Conservation (phyloP, 1,139 yeast species). For the Suhomyces taliae region DNA sequence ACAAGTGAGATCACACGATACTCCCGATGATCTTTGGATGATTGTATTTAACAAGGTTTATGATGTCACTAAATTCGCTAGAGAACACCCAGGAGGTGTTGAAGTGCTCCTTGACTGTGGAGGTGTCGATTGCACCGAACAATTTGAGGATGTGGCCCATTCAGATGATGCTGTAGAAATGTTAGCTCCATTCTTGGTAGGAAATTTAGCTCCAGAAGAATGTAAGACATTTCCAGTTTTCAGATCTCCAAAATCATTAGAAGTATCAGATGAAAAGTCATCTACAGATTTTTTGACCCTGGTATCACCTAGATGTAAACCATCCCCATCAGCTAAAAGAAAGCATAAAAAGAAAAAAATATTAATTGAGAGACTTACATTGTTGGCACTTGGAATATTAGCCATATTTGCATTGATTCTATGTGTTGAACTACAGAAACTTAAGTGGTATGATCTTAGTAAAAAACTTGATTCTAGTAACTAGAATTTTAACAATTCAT, state of each 20-base stretch:
- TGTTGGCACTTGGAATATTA: constrained; percentile 21
- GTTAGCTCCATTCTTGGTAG: constrained; percentile 40
- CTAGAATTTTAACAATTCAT: no score
- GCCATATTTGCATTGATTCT: constrained; percentile 28
- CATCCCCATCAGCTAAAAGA: not conserved
- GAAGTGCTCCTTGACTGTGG: constrained; percentile 69
- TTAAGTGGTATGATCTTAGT: constrained; percentile 26
- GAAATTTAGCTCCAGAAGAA: constrained; percentile 28
- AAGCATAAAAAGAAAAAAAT: constrained; percentile 7
- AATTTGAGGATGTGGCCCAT: constrained; percentile 55
- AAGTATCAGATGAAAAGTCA: not conserved
- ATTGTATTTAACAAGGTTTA: constrained; percentile 62
- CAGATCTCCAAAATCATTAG: constrained; percentile 9
- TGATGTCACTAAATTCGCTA: constrained; percentile 51
- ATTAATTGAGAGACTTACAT: constrained; percentile 20
- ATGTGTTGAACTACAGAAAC: constrained; percentile 29
- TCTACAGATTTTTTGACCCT: not conserved
- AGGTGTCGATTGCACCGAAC: constrained; percentile 70
- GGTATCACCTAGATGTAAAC: not conserved
- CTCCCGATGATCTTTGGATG: constrained; percentile 63
- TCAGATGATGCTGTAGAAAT: constrained; percentile 43
- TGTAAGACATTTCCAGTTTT: constrained; percentile 14
- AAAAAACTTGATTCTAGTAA: not conserved
- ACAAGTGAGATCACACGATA: constrained; percentile 48
- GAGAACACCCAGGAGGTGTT: constrained; percentile 68